Conservation (phyloP, 768 basidiomycete species). For the Termitomyces bulborhizus region DNA sequence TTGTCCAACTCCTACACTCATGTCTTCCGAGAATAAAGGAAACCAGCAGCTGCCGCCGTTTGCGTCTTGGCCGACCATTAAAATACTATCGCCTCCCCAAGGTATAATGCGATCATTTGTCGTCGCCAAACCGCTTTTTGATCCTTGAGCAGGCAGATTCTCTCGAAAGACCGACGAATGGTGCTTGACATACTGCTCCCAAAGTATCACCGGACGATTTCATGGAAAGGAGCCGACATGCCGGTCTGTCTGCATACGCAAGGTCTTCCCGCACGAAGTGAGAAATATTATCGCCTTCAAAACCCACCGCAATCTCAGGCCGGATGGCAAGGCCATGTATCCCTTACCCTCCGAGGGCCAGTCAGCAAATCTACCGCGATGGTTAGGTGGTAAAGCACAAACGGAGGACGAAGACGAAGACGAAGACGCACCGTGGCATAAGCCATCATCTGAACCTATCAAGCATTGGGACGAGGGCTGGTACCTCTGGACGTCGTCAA, state of each 20-base stretch:
- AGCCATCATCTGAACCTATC: constrained; percentile 23
- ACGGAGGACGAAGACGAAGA: constrained; percentile 25
- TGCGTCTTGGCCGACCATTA: constrained; percentile 46
- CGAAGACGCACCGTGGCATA: constrained; percentile 15
- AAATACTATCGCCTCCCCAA: constrained; percentile 47
- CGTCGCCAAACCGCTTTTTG: neutral
- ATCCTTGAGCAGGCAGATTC: constrained; percentile 36
- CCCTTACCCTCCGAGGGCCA: constrained; percentile 69
- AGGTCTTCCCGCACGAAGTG: constrained; percentile 63
- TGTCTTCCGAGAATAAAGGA: constrained; percentile 21
- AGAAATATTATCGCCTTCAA: constrained; percentile 42
- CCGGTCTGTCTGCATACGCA: constrained; percentile 56
- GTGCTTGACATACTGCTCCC: constrained; percentile 58
- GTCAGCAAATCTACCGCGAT: constrained; percentile 35
- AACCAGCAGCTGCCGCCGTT: constrained; percentile 30
- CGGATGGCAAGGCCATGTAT: constrained; percentile 45
- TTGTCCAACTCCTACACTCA: constrained; percentile 7
- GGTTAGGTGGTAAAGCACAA: constrained; percentile 35
- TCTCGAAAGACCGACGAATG: constrained; percentile 60
- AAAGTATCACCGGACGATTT: constrained; percentile 48
- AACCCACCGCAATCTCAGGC: constrained; percentile 32
- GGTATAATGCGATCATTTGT: constrained; percentile 21
- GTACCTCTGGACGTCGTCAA: constrained; percentile 66
- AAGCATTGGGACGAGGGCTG: constrained; percentile 71
- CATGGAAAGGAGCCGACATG: constrained; percentile 47